Percentiles rank a stretch among this genome's conserved stretches.
These are phyloP conservation scores for Begonia masoniana DNA, from an alignment of 306 rosid genomes.

Conservation along the genomic window DNA sequence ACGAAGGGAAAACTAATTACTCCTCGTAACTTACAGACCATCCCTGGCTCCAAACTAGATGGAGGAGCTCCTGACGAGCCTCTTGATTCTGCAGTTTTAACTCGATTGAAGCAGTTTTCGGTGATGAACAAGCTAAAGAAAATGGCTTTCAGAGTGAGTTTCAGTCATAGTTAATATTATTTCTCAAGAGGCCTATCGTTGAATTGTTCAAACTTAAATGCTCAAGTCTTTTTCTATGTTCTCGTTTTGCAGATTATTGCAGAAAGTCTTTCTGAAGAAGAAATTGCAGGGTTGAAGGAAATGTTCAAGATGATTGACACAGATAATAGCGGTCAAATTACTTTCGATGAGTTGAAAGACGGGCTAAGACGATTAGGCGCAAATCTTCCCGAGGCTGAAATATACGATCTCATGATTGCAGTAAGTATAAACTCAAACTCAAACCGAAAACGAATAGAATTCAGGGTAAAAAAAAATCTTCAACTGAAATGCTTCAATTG, in stretches of 20 bases:
- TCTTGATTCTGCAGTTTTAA: constrained; percentile 48
- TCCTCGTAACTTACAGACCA: constrained; percentile 23
- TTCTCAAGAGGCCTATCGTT: neutral
- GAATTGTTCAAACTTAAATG: too few relatives aligned
- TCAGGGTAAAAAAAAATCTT: neutral
- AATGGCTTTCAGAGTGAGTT: neutral
- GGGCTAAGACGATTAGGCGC: constrained; percentile 48
- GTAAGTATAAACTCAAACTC: constrained; percentile 17
- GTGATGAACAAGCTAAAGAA: constrained; percentile 28
- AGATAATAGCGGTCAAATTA: constrained; percentile 22
- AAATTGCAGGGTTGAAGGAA: constrained; percentile 50
- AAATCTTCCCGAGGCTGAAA: constrained; percentile 53
- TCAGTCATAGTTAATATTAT: neutral
- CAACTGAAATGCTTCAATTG: neutral
- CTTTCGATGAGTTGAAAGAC: constrained; percentile 45
- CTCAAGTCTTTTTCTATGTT: neutral
- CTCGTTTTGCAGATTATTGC: constrained; percentile 33
- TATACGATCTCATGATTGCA: constrained; percentile 53
- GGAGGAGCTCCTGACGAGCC: constrained; percentile 47
- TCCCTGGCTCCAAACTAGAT: constrained; percentile 55
- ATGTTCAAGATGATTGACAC: neutral
- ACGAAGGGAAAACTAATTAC: too few relatives aligned
- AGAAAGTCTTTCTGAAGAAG: constrained; percentile 53
- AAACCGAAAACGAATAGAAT: too few relatives aligned
- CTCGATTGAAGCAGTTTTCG: constrained; percentile 45